phyloP scores from a whole-genome alignment of 495 filamentous ascomycete species.

The Apodospora peruviana region DNA sequence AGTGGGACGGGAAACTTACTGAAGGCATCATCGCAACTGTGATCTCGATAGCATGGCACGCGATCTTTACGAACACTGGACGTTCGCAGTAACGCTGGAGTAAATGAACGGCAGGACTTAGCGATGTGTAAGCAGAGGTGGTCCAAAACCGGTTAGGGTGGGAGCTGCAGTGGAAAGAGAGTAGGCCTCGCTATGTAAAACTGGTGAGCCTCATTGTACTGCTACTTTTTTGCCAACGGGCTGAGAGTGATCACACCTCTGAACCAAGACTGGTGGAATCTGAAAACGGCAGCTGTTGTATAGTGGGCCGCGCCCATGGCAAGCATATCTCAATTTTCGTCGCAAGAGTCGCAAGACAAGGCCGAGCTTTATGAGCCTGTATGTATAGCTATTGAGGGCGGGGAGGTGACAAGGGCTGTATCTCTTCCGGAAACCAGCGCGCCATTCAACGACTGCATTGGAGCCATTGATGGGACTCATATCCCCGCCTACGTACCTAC shows the following conservation, averaged over 20 bases:
- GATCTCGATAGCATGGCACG: no score
- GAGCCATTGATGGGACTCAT: no score
- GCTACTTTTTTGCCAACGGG: no score
- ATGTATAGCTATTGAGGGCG: not conserved
- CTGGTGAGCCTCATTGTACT: no score
- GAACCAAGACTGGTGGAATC: no score
- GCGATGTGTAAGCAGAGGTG: no score
- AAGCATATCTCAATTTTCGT: no score
- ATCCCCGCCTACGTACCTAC: no score
- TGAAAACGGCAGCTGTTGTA: no score
- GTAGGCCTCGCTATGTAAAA: not conserved
- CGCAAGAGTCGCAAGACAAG: not conserved
- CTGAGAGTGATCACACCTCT: no score
- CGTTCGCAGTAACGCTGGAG: not conserved
- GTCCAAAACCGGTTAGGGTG: not conserved
- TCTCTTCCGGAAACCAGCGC: not conserved
- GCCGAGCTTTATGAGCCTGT: not conserved
- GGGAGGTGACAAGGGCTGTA: not conserved
- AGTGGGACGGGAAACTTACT: slow-evolving; percentile 1
- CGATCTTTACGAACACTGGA: not conserved
- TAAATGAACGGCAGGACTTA: not conserved
- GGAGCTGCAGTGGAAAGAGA: not conserved
- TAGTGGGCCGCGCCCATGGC: no score
- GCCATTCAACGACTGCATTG: no score
- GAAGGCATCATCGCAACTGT: not conserved